Base-by-base conservation (phyloP, 352 stramenopile genomes). In the Globisporangium solare region DNA sequence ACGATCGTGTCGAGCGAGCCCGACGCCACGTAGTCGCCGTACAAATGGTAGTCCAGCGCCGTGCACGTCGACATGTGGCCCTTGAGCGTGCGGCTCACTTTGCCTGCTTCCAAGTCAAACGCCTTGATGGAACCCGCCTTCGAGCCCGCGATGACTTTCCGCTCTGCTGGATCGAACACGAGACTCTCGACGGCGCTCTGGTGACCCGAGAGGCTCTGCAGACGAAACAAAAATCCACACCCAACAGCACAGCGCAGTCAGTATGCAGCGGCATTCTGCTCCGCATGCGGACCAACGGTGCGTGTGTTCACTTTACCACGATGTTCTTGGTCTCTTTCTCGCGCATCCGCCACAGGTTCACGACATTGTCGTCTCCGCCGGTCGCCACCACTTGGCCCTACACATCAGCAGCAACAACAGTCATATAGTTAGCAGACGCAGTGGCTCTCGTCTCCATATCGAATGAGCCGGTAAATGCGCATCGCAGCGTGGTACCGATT, bases 261-360 rank as follows among this genome's bases (percentile, higher is more conserved):
- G 27, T 17, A 40, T 18, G 15, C 3, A 37, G 10, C 31, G 18
- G 11, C n/a, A 17, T 39, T 6, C 24, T 24, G 11, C 13, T 2
- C 8, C 45, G 32, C 24, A 54, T 37, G 6, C 11, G 8, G 17
- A 6, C 1, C 6, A 32, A n/a, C n/a, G n/a, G n/a, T n/a, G n/a
- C n/a, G n/a, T 15, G 39, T 21, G 11, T 39, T 3, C 13, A 48
- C 52, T 31, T 31, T 18, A 93, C 83, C 79, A 92, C 89, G 43
- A 94, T 90, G 61, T 91, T 94, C 64, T 94, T 94, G 55, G 81
- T 94, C 68, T 94, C 79, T 53, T 83, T 86, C 58, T 94, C 83
- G 37, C 81, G 79, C 77, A 94, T 85, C 39, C 81, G 74, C 83
- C 83, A 94, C n/a, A 94, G 57, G 35, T 94, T 94, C 45, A 92